Conservation (phyloP, 2,329 filamentous ascomycete species). For the Phialemoniopsis sp. region DNA sequence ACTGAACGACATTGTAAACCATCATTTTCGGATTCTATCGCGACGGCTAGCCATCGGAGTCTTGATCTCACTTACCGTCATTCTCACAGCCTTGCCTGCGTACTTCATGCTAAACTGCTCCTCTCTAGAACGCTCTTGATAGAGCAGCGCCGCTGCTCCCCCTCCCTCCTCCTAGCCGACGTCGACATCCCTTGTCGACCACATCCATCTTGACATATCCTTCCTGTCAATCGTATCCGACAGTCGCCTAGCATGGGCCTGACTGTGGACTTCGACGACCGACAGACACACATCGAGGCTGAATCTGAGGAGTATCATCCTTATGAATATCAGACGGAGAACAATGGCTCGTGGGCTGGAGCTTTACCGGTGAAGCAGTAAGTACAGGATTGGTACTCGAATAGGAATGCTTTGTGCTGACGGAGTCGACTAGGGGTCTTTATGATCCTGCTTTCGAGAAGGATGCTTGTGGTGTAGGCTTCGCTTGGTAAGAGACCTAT, state of each 20-base stretch:
- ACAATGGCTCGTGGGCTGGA: constrained; percentile 86
- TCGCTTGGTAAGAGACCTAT: constrained; percentile 73
- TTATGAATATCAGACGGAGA: constrained; percentile 86
- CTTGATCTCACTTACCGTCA: too few relatives aligned
- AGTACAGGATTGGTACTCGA: constrained; percentile 15
- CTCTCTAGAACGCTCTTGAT: not conserved
- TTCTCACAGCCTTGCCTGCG: too few relatives aligned
- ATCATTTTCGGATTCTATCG: too few relatives aligned
- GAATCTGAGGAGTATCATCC: constrained; percentile 57
- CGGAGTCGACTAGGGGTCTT: constrained; percentile 55
- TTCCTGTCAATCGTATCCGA: constrained; percentile 7
- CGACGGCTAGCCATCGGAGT: too few relatives aligned
- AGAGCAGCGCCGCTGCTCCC: too few relatives aligned
- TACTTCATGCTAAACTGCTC: too few relatives aligned
- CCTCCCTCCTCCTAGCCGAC: too few relatives aligned
- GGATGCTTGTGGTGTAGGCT: constrained; percentile 99
- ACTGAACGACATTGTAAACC: too few relatives aligned
- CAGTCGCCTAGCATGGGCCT: constrained; percentile 66
- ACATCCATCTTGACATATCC: not conserved
- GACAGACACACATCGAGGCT: constrained; percentile 58
- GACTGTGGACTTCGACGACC: constrained; percentile 64
- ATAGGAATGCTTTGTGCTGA: constrained; percentile 3
- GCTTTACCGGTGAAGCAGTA: constrained; percentile 93
- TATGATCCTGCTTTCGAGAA: constrained; percentile 97
- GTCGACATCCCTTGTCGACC: not conserved